Conservation (phyloP, 495 filamentous ascomycete genomes). For the Thermochaetoides thermophila region DNA sequence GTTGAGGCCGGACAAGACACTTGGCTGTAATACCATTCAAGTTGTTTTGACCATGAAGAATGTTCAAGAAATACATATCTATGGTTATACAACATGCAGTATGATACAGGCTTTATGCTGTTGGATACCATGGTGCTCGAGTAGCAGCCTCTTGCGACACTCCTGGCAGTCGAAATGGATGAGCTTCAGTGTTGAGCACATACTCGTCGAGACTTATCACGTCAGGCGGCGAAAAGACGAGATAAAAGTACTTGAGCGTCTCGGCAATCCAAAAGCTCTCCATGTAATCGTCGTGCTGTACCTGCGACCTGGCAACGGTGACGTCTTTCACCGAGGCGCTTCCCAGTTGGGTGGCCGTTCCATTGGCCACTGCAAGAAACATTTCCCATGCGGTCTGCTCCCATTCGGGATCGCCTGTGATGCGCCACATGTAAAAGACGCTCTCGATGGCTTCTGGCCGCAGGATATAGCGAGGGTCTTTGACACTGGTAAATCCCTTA, state of each 20-base stretch:
- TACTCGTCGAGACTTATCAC: slow-evolving; percentile 55
- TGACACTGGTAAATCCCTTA: slow-evolving; percentile 32
- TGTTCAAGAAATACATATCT: too few relatives aligned
- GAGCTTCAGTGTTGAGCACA: slow-evolving; percentile 79
- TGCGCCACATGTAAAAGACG: slow-evolving; percentile 58
- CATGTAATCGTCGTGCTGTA: slow-evolving; percentile 11
- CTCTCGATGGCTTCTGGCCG: slow-evolving; percentile 56
- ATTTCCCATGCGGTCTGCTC: slow-evolving; percentile 60
- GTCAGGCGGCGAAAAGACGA: slow-evolving; percentile 63
- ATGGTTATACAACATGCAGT: too few relatives aligned
- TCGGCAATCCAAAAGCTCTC: slow-evolving; percentile 34
- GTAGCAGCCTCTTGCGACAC: too few relatives aligned
- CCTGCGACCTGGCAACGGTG: slow-evolving; percentile 25
- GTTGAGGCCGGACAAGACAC: too few relatives aligned
- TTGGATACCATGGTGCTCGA: too few relatives aligned
- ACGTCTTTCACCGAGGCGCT: slow-evolving; percentile 44
- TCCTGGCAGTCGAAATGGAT: too few relatives aligned
- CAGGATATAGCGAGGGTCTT: slow-evolving; percentile 27
- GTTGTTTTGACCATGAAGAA: too few relatives aligned
- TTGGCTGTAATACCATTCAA: too few relatives aligned
- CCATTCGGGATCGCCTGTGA: slow-evolving; percentile 48
- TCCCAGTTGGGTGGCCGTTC: slow-evolving; percentile 41
- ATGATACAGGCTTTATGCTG: too few relatives aligned
- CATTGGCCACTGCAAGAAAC: slow-evolving; percentile 49
- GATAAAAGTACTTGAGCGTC: slow-evolving; percentile 47